These are phyloP conservation scores for Clonostachys solani DNA, from an alignment of 2,329 filamentous ascomycete species.

Conservation along the genomic window DNA sequence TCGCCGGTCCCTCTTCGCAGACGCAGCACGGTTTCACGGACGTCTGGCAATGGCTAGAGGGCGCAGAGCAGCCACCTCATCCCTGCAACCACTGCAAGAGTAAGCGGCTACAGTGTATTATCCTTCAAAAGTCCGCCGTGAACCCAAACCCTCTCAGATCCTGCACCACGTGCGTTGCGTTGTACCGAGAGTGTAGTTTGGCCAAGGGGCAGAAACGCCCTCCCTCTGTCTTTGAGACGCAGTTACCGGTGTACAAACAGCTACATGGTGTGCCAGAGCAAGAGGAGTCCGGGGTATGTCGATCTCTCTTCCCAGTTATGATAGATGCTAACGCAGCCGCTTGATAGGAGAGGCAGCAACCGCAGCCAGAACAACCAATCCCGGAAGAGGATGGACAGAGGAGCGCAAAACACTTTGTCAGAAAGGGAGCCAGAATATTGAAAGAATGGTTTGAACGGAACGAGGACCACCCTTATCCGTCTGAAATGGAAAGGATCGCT, in stretches of 20 bases:
- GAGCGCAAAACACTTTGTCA: too few species aligned
- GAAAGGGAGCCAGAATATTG: too few species aligned
- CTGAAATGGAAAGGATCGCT: slow-evolving; percentile 34
- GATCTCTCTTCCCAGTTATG: slow-evolving; percentile 3
- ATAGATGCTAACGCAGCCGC: slow-evolving; percentile 1
- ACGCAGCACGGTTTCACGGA: too few species aligned
- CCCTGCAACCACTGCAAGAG: slow-evolving; percentile 39
- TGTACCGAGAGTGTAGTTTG: slow-evolving; percentile 45
- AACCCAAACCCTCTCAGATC: slow-evolving; percentile 43
- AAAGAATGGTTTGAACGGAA: slow-evolving; percentile 40
- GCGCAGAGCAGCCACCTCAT: slow-evolving; percentile 31
- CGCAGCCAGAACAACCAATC: too few species aligned
- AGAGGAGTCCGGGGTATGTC: not conserved
- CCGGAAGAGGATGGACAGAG: too few species aligned
- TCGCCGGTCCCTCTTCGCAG: too few species aligned
- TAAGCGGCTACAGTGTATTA: slow-evolving; percentile 40
- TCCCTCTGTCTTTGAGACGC: slow-evolving; percentile 39
- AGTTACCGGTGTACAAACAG: slow-evolving; percentile 39
- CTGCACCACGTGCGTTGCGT: slow-evolving; percentile 44
- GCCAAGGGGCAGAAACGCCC: slow-evolving; percentile 37
- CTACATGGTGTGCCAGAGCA: slow-evolving; percentile 42
- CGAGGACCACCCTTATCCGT: slow-evolving; percentile 41
- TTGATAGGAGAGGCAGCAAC: not conserved
- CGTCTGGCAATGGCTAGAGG: slow-evolving; percentile 9
- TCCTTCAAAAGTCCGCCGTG: slow-evolving; percentile 36